Base-by-base conservation (phyloP, 2,329 filamentous ascomycete species). In the Hymenoscyphus occultus region DNA sequence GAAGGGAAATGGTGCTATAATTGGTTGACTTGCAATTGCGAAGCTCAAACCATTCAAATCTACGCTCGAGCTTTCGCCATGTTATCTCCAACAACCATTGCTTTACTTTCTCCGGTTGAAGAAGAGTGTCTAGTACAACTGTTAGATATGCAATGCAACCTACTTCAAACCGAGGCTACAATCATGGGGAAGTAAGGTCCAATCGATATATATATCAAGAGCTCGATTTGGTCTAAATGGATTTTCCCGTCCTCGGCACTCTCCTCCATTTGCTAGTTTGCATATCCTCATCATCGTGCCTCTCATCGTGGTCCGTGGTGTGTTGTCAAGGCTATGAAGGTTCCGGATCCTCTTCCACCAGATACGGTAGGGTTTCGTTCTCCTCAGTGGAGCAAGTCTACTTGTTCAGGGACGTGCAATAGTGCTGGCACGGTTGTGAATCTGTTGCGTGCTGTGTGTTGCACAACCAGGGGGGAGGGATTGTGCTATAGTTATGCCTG, bases 141-240 rank as follows among this genome's bases (percentile, higher is more conserved):
- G 45, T 51, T 57, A 57, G 39, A 39, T 57, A 35, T 57, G 54
- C 54, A 57, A 31, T 57, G 54, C 32, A 57, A 57, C 54, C 16
- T 28, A 9, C n/a, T 14, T 57, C 54, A 32, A 57, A 57, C 32
- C 16, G 54, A 57, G 54, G 54, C 54, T 22, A 16, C 31, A 39
- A 35, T 16, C 28, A 39, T 31, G 13, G 54, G 32, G n/a, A 35
- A 19, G 13, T 56, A 39, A 57, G 13, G 31, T 7, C 54, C 54
- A 57, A 57, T 57, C 54, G 54, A 28, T 28, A 3, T 57, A 39
- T 16, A 57, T 57, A 12, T 57, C 54, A 28, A 57, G 10, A 13
- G 54, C 54, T 35, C 13, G 31, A 57, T 57, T 16, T 28, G 54
- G 54, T 35, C 28, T 28, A 57, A 57, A 28, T 51, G 45, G 45